Conservation (phyloP, 345 rosid species). For the Melaleuca quinquenervia region DNA sequence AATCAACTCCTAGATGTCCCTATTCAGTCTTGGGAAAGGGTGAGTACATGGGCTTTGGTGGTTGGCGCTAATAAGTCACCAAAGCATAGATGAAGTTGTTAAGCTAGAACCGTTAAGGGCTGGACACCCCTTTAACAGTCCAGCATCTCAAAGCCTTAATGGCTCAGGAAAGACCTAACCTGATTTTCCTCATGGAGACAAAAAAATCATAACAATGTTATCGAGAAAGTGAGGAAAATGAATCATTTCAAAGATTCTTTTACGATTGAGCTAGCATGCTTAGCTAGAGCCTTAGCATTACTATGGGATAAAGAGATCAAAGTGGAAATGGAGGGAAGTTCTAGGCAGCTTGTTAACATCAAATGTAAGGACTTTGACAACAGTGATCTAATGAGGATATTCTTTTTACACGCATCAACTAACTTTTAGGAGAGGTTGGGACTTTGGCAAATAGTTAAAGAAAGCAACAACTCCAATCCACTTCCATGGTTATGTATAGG, state of each 20-base stretch:
- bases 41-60: not conserved
- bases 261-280: fast-evolving
- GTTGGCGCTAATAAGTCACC: not conserved
- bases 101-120: fast-evolving
- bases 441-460: not conserved
- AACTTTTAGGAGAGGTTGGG: not conserved
- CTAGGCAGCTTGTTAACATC: fast-evolving
- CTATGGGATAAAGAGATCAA: not conserved
- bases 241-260: not conserved
- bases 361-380: not conserved
- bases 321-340: not conserved
- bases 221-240: not conserved
- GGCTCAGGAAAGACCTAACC: not conserved
- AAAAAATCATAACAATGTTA: not conserved
- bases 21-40: not conserved
- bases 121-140: not conserved
- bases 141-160: not conserved
- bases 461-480: not conserved
- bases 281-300: fast-evolving
- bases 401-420: not conserved
- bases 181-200: not conserved
- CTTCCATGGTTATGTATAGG: not conserved
- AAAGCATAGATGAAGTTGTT: not conserved
- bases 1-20: not conserved
- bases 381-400: not conserved